Evolutionary conservation across 192 early-diverging fungal genomes (phyloP).

Genomic region (Coemansia sp.): DNA sequence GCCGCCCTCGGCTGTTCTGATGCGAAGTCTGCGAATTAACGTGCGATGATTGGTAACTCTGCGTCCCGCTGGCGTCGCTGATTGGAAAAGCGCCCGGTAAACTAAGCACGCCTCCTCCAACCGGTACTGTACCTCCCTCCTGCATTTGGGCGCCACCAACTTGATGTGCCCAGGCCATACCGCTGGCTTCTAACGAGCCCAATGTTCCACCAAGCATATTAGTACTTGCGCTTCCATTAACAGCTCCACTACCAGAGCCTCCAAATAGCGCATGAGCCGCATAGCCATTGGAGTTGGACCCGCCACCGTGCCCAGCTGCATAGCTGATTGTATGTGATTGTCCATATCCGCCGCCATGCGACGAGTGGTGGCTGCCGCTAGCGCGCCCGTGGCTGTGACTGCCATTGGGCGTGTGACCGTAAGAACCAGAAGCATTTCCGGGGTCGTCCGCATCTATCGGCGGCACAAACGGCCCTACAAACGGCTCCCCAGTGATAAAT

Average conservation of each 20-base stretch:
- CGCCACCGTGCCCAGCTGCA: slow-evolving; percentile 12
- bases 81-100: slow-evolving; percentile 36
- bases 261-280: slow-evolving; percentile 5
- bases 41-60: slow-evolving; percentile 13
- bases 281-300: slow-evolving; percentile 17
- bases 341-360: slow-evolving; percentile 19
- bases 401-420: slow-evolving; percentile 8
- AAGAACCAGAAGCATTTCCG: slow-evolving; percentile 11
- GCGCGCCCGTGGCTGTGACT: slow-evolving; percentile 10
- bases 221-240: slow-evolving; percentile 1
- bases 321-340: slow-evolving; percentile 18
- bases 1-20: slow-evolving; percentile 8
- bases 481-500: slow-evolving; percentile 89
- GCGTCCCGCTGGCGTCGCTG: slow-evolving; percentile 2
- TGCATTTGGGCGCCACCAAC: background rate
- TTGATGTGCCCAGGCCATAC: slow-evolving; percentile 13
- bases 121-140: background rate
- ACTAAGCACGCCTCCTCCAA: slow-evolving; percentile 4
- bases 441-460: slow-evolving; percentile 14
- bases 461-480: slow-evolving; percentile 58
- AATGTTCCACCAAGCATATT: slow-evolving; percentile 1
- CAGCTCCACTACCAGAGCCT: background rate
- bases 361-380: background rate
- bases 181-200: background rate
- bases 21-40: slow-evolving; percentile 12